Conservation (phyloP, 208 protist species). For the Leishmania guyanensis region DNA sequence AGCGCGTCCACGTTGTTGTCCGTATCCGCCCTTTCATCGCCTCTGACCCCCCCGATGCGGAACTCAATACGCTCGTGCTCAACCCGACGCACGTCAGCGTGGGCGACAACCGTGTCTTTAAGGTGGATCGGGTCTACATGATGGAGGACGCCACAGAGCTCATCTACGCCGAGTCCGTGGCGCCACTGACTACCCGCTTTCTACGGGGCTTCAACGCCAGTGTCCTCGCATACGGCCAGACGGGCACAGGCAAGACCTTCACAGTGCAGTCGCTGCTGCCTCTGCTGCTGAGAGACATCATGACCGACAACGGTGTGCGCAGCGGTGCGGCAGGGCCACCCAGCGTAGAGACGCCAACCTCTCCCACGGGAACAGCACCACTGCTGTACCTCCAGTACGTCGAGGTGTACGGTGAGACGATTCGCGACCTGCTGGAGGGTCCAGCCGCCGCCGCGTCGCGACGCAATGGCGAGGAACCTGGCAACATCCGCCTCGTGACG, state of each 20-base stretch:
- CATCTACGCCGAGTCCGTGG: constrained; percentile 78
- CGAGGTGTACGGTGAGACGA: constrained; percentile 94
- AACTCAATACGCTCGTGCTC: constrained; percentile 44
- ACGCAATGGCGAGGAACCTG: constrained; percentile 22
- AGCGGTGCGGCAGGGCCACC: not conserved
- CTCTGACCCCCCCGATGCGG: constrained; percentile 45
- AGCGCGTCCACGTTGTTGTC: constrained; percentile 81
- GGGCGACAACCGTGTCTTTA: constrained; percentile 75
- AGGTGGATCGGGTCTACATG: constrained; percentile 87
- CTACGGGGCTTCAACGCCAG: constrained; percentile 92
- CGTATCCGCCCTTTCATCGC: constrained; percentile 81
- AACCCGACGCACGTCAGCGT: constrained; percentile 78
- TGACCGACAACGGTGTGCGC: constrained; percentile 31
- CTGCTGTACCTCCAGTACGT: constrained; percentile 84
- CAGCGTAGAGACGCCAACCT: too few relatives aligned
- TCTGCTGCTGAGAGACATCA: constrained; percentile 84
- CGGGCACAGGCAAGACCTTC: constrained; percentile 94
- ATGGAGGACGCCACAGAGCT: constrained; percentile 60
- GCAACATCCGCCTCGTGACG: constrained; percentile 26
- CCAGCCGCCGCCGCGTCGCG: not conserved
- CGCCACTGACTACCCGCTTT: constrained; percentile 72
- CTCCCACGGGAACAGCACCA: not conserved
- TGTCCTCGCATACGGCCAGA: constrained; percentile 95
- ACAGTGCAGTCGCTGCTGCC: constrained; percentile 82
- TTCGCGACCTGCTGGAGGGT: constrained; percentile 86